A percentile compares a stretch with the other conserved stretches of the same genome.
phyloP scores from a whole-genome alignment of 2,329 filamentous ascomycete species.

The Thermothelomyces thermophilus region DNA sequence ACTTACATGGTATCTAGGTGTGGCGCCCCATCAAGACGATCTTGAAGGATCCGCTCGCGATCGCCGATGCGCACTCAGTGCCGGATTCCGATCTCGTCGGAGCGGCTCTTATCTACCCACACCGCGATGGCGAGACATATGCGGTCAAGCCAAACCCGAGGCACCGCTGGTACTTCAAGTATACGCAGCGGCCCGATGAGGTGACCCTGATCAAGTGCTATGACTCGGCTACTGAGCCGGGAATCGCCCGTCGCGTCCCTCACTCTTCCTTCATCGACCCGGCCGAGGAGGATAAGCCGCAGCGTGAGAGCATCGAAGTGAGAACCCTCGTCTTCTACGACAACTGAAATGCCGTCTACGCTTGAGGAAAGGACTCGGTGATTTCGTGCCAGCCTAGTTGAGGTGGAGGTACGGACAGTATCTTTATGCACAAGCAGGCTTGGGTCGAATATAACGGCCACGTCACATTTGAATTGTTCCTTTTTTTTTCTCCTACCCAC shows the following conservation, averaged over 20 bases:
- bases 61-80: conserved; percentile 35
- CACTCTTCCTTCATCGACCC: conserved; percentile 24
- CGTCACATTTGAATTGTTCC: too few relatives aligned
- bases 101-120: conserved; percentile 35
- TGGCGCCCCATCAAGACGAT: conserved; percentile 47
- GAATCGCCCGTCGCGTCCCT: conserved; percentile 32
- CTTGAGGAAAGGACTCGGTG: too few relatives aligned
- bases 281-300: conserved; percentile 39
- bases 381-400: too few relatives aligned
- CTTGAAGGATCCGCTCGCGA: conserved; percentile 35
- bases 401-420: too few relatives aligned
- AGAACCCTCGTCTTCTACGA: conserved; percentile 27
- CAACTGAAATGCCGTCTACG: neutral
- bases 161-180: conserved; percentile 48
- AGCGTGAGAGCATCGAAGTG: conserved; percentile 37
- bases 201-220: conserved; percentile 56
- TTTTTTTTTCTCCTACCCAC: too few relatives aligned
- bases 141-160: conserved; percentile 27
- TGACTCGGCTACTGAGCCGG: conserved; percentile 42
- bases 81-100: conserved; percentile 35
- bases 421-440: too few relatives aligned
- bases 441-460: too few relatives aligned
- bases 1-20: conserved; percentile 17
- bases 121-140: conserved; percentile 37
- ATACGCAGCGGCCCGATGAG: conserved; percentile 45